phyloP scores from a whole-genome alignment of 176 grass and related monocot species.

The Juncus inflexus region DNA sequence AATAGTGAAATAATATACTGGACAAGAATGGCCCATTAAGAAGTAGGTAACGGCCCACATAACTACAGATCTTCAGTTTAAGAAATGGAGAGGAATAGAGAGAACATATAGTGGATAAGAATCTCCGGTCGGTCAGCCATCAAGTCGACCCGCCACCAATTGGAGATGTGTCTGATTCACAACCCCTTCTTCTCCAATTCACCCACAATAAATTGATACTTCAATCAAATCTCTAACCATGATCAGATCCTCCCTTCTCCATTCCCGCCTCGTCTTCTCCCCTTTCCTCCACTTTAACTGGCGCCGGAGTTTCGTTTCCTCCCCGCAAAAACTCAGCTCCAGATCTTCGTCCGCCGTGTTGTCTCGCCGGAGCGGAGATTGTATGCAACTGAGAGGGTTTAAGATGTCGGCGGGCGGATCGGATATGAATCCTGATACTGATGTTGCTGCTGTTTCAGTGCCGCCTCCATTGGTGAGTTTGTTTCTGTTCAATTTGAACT shows the following conservation, averaged over 20 bases:
- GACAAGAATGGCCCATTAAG: too few species aligned
- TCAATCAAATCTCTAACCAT: slow-evolving; percentile 16
- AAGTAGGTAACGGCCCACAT: too few species aligned
- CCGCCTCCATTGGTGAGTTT: slow-evolving; percentile 47
- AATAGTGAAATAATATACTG: too few species aligned
- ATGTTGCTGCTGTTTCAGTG: neutral
- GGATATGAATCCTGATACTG: slow-evolving; percentile 18
- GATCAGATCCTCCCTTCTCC: slow-evolving; percentile 65
- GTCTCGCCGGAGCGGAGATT: neutral
- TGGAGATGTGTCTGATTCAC: neutral
- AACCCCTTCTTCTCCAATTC: slow-evolving; percentile 5
- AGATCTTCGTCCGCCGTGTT: neutral
- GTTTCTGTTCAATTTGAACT: neutral
- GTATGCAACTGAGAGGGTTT: slow-evolving; percentile 16
- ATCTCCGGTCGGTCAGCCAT: slow-evolving; percentile 2
- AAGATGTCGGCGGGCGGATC: slow-evolving; percentile 39
- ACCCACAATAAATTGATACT: slow-evolving; percentile 39
- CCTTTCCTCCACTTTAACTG: slow-evolving; percentile 20
- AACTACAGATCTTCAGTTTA: too few species aligned
- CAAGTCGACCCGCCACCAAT: neutral
- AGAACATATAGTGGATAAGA: too few species aligned
- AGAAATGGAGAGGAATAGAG: too few species aligned
- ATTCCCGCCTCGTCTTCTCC: slow-evolving; percentile 40
- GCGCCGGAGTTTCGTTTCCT: slow-evolving; percentile 17
- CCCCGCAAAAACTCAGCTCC: slow-evolving; percentile 22